Conservation (phyloP, 257 asterid genomes). For the Fraxinus excelsior region DNA sequence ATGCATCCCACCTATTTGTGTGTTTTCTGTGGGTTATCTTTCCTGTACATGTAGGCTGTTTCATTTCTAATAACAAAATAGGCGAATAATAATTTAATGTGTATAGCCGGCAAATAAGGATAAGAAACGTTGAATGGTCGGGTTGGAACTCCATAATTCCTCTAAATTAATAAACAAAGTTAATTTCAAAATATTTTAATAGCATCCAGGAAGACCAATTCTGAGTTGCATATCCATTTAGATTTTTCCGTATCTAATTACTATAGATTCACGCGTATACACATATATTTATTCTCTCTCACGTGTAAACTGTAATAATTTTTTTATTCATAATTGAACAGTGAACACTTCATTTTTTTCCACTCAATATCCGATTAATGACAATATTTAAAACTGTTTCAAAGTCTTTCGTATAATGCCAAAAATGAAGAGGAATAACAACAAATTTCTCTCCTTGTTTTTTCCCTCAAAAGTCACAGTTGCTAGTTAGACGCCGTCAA, state of each 20-base stretch:
- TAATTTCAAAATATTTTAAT: too few relatives aligned
- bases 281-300: too few relatives aligned
- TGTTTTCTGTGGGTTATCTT: too few relatives aligned
- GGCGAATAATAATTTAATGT: not conserved
- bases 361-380: not conserved
- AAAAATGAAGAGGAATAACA: not conserved
- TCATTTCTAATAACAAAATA: not conserved
- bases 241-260: not conserved
- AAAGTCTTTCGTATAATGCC: not conserved
- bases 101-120: slow-evolving; percentile 17
- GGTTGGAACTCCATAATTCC: not conserved
- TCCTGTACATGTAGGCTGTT: too few relatives aligned
- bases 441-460: not conserved
- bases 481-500: too few relatives aligned
- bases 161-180: not conserved
- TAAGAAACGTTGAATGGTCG: slow-evolving; percentile 9
- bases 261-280: not conserved
- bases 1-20: too few relatives aligned
- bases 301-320: too few relatives aligned
- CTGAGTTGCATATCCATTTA: not conserved
- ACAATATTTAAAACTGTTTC: too few relatives aligned
- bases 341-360: not conserved
- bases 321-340: too few relatives aligned
- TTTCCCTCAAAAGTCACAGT: too few relatives aligned
- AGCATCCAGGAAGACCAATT: slow-evolving; percentile 2